Evolutionary conservation across 108 stramenopile genomes (phyloP).

Genomic region (Poteriospumella lacustris): DNA sequence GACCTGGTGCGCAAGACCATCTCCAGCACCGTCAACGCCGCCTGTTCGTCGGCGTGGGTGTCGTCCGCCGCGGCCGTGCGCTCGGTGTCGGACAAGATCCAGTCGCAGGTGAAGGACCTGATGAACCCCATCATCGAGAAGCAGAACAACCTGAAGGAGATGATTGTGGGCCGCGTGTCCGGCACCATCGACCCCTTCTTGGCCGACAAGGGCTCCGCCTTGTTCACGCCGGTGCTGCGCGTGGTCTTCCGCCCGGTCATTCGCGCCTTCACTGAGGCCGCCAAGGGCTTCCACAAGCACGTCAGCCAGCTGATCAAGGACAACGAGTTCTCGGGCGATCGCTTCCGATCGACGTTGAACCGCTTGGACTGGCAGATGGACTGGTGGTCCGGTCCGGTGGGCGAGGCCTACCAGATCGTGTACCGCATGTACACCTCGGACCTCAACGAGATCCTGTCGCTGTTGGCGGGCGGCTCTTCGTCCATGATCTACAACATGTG

Average conservation of each 20-base stretch:
- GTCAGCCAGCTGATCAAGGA: background rate
- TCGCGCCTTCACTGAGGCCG: background rate
- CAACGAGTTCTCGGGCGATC: background rate
- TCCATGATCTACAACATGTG: slow-evolving; percentile 2
- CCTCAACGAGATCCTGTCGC: background rate
- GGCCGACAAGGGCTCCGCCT: background rate
- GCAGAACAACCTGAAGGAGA: slow-evolving; percentile 13
- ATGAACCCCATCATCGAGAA: slow-evolving; percentile 4
- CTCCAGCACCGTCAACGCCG: background rate
- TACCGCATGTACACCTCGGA: background rate
- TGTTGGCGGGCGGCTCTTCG: background rate
- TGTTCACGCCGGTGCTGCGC: background rate
- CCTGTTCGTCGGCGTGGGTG: background rate
- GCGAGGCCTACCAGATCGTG: background rate
- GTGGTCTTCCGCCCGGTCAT: background rate
- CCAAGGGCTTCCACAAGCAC: slow-evolving; percentile 5
- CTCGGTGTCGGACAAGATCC: background rate
- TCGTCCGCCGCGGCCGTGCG: background rate
- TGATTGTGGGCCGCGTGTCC: background rate
- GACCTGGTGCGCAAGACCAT: slow-evolving; percentile 25
- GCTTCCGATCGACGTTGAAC: background rate
- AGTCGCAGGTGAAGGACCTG: background rate
- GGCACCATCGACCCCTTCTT: slow-evolving; percentile 14
- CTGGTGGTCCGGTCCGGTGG: slow-evolving; percentile 22
- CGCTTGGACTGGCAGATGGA: slow-evolving; percentile 11